A percentile compares a stretch with the other conserved stretches of the same genome.
These are phyloP conservation scores for Gymnopus androsaceus DNA, from an alignment of 1,284 basidiomycete genomes.

Conservation along the genomic window DNA sequence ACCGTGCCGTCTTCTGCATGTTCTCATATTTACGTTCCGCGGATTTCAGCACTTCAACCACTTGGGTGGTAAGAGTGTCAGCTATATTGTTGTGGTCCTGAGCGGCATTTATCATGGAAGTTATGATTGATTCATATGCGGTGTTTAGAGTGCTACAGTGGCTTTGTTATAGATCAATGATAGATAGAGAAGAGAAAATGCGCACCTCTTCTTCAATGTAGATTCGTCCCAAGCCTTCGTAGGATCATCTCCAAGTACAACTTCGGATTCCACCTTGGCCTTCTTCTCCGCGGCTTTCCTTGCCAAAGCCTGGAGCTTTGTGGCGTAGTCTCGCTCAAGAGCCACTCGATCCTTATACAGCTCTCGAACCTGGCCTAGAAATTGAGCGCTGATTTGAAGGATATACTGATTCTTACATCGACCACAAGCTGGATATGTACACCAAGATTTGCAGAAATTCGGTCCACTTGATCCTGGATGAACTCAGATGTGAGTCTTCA, in stretches of 20 bases:
- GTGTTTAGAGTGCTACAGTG: constrained; percentile 61
- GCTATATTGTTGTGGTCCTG: constrained; percentile 71
- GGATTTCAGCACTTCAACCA: constrained; percentile 63
- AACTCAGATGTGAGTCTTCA: background rate
- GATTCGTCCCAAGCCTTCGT: constrained; percentile 61
- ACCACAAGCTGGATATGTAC: constrained; percentile 62
- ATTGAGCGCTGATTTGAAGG: background rate
- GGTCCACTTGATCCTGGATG: constrained; percentile 59
- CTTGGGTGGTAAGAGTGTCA: constrained; percentile 58
- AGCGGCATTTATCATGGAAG: constrained; percentile 58
- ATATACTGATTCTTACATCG: constrained; percentile 49
- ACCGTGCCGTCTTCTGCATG: constrained; percentile 62
- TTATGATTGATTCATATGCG: constrained; percentile 67
- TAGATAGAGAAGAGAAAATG: background rate
- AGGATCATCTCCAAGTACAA: constrained; percentile 68
- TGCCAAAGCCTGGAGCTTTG: constrained; percentile 63
- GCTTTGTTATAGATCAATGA: background rate
- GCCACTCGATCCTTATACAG: constrained; percentile 64
- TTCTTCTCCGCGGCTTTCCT: constrained; percentile 75
- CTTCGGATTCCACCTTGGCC: constrained; percentile 50
- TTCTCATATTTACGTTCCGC: constrained; percentile 67
- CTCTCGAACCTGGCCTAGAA: constrained; percentile 59
- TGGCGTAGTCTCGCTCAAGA: constrained; percentile 76
- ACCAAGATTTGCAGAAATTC: constrained; percentile 53
- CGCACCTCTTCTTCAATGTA: constrained; percentile 60